phyloP scores from a whole-genome alignment of 139 green algal species.

The Chlorella sp. region DNA sequence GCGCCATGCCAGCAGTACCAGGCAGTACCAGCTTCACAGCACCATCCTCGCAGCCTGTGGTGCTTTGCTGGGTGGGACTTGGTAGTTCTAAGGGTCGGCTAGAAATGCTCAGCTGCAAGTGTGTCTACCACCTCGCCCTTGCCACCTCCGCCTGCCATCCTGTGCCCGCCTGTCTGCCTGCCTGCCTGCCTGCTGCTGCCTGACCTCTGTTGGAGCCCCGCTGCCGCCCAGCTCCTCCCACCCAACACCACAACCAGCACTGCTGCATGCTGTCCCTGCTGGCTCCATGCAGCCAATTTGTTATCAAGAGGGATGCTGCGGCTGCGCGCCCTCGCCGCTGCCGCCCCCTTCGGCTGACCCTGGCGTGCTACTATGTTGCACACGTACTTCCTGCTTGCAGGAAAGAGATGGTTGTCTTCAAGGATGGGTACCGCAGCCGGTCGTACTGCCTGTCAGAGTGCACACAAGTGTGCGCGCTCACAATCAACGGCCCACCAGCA shows the following conservation, averaged over 20 bases:
- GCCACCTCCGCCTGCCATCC: no score
- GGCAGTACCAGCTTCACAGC: no score
- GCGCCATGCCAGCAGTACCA: background rate
- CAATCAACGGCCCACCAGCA: background rate
- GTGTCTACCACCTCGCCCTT: background rate
- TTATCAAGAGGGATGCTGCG: background rate
- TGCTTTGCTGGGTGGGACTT: background rate
- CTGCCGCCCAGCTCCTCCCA: no score
- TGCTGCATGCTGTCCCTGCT: no score
- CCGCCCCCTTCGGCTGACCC: background rate
- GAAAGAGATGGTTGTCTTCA: slow-evolving; percentile 75
- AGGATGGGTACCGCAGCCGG: slow-evolving; percentile 67
- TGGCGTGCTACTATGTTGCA: background rate
- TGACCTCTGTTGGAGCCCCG: no score
- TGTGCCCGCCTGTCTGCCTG: no score
- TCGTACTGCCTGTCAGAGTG: slow-evolving; percentile 67
- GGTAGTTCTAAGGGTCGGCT: no score
- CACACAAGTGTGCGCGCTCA: slow-evolving; percentile 19
- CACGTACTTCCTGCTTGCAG: background rate
- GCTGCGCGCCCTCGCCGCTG: background rate
- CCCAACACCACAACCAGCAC: background rate
- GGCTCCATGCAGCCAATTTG: background rate
- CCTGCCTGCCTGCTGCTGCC: no score
- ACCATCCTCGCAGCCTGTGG: no score
- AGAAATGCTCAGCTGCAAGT: background rate